Base-by-base conservation (phyloP, 1,284 basidiomycete genomes). In the Sphagnurus paluster region DNA sequence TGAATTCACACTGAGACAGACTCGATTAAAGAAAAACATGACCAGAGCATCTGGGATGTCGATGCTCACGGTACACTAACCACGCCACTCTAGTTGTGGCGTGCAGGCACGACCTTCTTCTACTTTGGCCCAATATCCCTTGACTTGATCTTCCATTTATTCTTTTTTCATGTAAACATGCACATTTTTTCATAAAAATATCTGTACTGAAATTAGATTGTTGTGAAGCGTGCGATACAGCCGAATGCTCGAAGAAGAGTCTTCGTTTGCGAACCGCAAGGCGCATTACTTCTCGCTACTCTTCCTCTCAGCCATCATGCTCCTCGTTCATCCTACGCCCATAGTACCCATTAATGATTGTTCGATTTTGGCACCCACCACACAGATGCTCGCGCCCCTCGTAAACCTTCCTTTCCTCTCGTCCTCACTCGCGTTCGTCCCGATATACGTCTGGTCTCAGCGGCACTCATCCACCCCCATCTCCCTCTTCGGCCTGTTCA, bases 271-370 rank as follows among this genome's bases (percentile, higher is more conserved):
- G 23, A 93, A 94, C 54, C 79, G 80, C 30, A 86, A 79, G 64
- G 94, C 95, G 25, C 94, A 97, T 64, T 99, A 96, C 67, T 87
- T 95, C 57, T 97, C 92, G 90, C 75, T 99, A 13, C 77, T 99
- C 8, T 71, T 90, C 36, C 77, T 90, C 41, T 93, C 90, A 13
- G 79, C 90, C 0, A 49, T 80, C 6, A 84, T 96, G 78, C 82
- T 97, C 34, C 80, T 96, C 33, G 92, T 93, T 59, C 55, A 82
- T 69, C 23, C 17, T 44, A 36, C 28, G 24, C 33, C n/a, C n/a
- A n/a, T n/a, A n/a, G 28, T 36, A 33, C 28, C 39, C n/a, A n/a
- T n/a, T n/a, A n/a, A n/a, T n/a, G n/a, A 2, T 8, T 11, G 13
- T 5, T 2, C 41, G 33, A n/a, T n/a, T n/a, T n/a, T n/a, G n/a